Base-by-base conservation (phyloP, 2,329 filamentous ascomycete species). In the Penicillium sp. region DNA sequence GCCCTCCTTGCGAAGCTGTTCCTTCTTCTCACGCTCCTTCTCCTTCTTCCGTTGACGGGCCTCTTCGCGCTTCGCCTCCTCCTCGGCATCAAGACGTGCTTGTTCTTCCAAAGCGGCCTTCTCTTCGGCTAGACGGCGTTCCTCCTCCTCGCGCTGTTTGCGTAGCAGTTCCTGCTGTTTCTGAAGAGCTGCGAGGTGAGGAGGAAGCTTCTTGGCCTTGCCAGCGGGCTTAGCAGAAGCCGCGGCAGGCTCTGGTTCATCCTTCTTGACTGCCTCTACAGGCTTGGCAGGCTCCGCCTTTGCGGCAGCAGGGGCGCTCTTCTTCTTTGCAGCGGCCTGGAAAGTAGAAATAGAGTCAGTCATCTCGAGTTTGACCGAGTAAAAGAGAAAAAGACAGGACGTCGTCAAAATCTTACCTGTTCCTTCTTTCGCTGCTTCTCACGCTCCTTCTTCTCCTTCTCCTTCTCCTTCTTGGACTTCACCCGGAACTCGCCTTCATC, bases 361-460 rank as follows among this genome's bases (percentile, higher is more conserved):
- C 52, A 31, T 18, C 31, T 19, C 16, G 37, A 40, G 24, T 6
- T n/a, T 27, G 31, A 43, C 46, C 13, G 22, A 39, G 37, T 50
- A 18, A 16, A 16, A 49, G 46, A 22, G 6, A 19, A 50, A 31
- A 16, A 60, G 35, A 22, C 11, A 13, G 6, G 2, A n/a, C 31
- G 24, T 36, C 16, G 22, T 19, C 18, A 14, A 35, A 52, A 40
- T 73, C 81, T 58, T 76, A 95, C 92, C 86, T 98, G 90, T 78
- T 99, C 95, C 87, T 93, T 99, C 82, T 99, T 99, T 67, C 93
- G 85, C 80, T 95, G 91, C 87, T 99, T 99, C 82, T 99, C 95
- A 61, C 92, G 88, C 81, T 99, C 95, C 81, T 97, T 99, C 85
- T 94, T 98, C 72, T 94, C 84, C 79, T 92, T 96, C 77, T 99